Percentiles rank a stretch among this genome's conserved stretches.
These are phyloP conservation scores for Voacanga thouarsii DNA, from an alignment of 257 asterid genomes.

Conservation along the genomic window DNA sequence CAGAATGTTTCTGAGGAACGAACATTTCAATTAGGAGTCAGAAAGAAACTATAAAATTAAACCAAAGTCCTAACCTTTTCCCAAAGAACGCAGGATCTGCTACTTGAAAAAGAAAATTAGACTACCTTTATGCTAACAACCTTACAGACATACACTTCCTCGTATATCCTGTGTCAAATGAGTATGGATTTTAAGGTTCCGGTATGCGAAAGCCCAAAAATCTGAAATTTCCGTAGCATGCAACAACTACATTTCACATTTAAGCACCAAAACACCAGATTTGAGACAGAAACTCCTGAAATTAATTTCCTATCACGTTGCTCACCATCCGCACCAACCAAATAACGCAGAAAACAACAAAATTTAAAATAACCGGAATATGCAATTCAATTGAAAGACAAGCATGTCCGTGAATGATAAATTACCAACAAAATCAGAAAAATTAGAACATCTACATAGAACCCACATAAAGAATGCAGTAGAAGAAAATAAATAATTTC, in stretches of 20 bases:
- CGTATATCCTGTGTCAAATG: background rate
- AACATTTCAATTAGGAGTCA: background rate
- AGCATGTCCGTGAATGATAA: constrained; percentile 1
- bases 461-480: background rate
- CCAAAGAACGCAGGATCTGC: background rate
- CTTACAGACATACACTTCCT: background rate
- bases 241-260: constrained; percentile 1
- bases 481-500: background rate
- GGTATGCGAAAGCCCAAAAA: background rate
- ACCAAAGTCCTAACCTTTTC: no score
- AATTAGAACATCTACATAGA: background rate
- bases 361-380: background rate
- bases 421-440: background rate
- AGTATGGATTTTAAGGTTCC: background rate
- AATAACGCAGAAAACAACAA: background rate
- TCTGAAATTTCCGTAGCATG: background rate
- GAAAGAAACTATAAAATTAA: background rate
- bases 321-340: background rate
- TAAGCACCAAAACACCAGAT: no score
- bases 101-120: background rate
- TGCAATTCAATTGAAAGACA: background rate
- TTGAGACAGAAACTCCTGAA: background rate
- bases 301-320: background rate
- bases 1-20: background rate
- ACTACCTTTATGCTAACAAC: background rate